Evolutionary conservation across 805 yeast species (phyloP).

Genomic region (Tetrapisispora nanseiensis): DNA sequence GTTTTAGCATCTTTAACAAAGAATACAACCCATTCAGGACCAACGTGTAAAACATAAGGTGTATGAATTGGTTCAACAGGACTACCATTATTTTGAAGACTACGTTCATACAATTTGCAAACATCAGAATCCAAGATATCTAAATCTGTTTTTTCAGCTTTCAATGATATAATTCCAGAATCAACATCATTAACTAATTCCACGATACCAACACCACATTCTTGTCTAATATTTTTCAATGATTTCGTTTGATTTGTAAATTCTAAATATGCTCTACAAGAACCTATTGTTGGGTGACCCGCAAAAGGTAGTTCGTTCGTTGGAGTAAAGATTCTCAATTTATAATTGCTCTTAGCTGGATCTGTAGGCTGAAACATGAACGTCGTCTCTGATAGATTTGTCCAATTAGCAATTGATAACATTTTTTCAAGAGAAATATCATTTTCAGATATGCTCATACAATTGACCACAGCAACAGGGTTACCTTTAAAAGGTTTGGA

Average conservation of each 20-base stretch:
- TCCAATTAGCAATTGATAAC: slow-evolving; percentile 46
- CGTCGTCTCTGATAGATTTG: slow-evolving; percentile 50
- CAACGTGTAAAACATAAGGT: slow-evolving; percentile 32
- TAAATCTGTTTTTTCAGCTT: slow-evolving; percentile 13
- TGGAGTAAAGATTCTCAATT: slow-evolving; percentile 42
- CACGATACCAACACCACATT: slow-evolving; percentile 39
- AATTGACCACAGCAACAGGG: slow-evolving; percentile 42
- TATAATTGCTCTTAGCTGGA: slow-evolving; percentile 34
- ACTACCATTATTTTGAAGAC: slow-evolving; percentile 3
- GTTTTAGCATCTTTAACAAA: slow-evolving; percentile 26
- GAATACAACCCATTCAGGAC: slow-evolving; percentile 39
- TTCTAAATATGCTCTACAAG: slow-evolving; percentile 38
- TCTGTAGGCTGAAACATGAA: slow-evolving; percentile 37
- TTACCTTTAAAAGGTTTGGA: slow-evolving; percentile 36
- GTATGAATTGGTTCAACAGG: slow-evolving; percentile 8
- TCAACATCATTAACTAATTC: slow-evolving; percentile 23
- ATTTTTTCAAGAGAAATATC: slow-evolving; percentile 32
- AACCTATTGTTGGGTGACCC: slow-evolving; percentile 55
- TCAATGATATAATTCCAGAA: slow-evolving; percentile 21
- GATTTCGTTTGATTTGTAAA: slow-evolving; percentile 21
- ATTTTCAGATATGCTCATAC: slow-evolving; percentile 11
- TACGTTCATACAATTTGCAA: slow-evolving; percentile 6
- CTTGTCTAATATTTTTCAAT: slow-evolving; percentile 30
- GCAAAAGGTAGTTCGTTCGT: slow-evolving; percentile 46
- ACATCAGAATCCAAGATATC: slow-evolving; percentile 9